A percentile compares a stretch with the other conserved stretches of the same genome.
These are phyloP conservation scores for Tagetes erecta DNA, from an alignment of 129 eudicot genomes.

Conservation along the genomic window DNA sequence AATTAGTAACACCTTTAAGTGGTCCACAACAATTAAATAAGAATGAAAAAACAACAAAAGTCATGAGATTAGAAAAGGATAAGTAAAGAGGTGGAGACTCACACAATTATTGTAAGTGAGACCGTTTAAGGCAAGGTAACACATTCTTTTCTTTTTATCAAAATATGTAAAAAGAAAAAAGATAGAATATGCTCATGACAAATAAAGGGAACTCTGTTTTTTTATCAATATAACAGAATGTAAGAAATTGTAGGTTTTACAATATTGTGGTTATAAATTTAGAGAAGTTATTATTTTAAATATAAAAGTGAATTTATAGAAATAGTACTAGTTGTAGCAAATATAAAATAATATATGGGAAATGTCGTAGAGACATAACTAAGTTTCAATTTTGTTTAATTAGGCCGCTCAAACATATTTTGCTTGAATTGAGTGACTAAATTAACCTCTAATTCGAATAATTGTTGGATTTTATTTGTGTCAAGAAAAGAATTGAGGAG, in stretches of 20 bases:
- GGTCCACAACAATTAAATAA: constrained; percentile 6
- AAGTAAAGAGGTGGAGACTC: constrained; percentile 17
- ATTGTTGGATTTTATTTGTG: too few species aligned
- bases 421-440: too few species aligned
- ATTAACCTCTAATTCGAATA: too few species aligned
- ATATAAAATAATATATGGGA: too few species aligned
- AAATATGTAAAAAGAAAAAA: neutral
- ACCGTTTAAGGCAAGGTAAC: constrained; percentile 22
- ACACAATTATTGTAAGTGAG: constrained; percentile 11
- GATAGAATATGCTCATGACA: constrained; percentile 13
- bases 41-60: neutral
- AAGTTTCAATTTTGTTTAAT: too few species aligned
- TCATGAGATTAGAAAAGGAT: constrained; percentile 16
- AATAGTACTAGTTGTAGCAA: too few species aligned
- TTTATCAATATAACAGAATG: neutral
- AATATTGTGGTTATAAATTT: neutral
- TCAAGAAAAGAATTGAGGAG: too few species aligned
- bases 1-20: constrained; percentile 20
- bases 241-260: neutral
- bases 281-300: too few species aligned
- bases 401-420: too few species aligned
- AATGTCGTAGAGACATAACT: too few species aligned
- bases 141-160: neutral
- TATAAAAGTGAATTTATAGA: too few species aligned
- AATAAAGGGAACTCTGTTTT: neutral